Evolutionary conservation across 441 rosid species (phyloP), one percentile per base, ranked within the genome.

Genomic region (Populus hybrid): DNA sequence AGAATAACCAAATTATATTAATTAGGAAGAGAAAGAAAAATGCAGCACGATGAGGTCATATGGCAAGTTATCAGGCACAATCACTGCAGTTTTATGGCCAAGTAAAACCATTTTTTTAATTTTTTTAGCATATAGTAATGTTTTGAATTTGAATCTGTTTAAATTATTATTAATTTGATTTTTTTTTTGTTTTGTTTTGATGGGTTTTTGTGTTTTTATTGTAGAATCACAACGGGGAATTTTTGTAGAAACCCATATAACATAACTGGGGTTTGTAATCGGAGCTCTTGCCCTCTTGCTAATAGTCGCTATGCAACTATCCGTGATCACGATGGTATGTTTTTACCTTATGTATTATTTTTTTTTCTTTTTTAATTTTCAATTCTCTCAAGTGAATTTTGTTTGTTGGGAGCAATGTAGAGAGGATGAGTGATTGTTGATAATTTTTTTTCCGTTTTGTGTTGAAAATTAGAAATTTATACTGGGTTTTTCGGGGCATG

Each of bases 21-120:
- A 8, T 63, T 34, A 8, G 0, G 16, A 68, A 68, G 40, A 20
- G 59, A 26, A 26, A 36, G 30, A 82, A 74, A 66, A 73, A 87
- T 89, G 90, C 92, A 89, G 86, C 89, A 89, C 72, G 98, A 92
- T 73, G 96, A 93, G 88, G 95, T 93, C 54, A 95, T 93, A 85
- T 95, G 98, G 98, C 97, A 95, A 77, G 97, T 92, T 54, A 93
- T 92, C 85, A 87, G 98, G 80, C 98, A 95, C 91, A 92, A 86
- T 10, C 98, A 93, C 86, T 95, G 99, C 86, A 93, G 97, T 83
- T 93, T 87, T 81, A 92, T 93, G 98, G 89, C 98, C 87, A 92
- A 93, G 98, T 95, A 83, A 81, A 78, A 70, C 0, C 10, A 21
- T 64, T 75, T 18, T 21, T 10, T 26, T 26, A 0, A 34, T 2